These are phyloP conservation scores for Cladosporium sp. DNA, from an alignment of 2,329 filamentous ascomycete genomes.

Conservation along the genomic window DNA sequence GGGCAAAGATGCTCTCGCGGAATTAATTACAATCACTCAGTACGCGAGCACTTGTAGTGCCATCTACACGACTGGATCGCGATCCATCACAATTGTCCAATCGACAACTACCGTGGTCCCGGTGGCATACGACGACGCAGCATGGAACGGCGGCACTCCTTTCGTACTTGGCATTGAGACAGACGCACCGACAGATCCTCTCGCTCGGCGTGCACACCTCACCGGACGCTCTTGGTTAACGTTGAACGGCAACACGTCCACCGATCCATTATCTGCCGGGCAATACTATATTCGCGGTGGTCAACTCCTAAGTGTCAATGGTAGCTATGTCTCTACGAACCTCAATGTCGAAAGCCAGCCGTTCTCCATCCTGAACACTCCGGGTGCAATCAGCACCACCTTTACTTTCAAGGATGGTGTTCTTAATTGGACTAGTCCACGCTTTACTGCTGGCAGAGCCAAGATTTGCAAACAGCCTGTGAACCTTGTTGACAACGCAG, in stretches of 20 bases:
- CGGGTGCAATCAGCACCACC: conserved; percentile 25
- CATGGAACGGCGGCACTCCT: conserved; percentile 27
- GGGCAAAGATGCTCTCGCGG: conserved; percentile 4
- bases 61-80: conserved; percentile 20
- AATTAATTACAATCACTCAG: conserved; percentile 26
- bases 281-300: conserved; percentile 29
- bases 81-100: conserved; percentile 23
- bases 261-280: conserved; percentile 25
- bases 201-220: background rate
- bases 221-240: conserved; percentile 24
- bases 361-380: conserved; percentile 23
- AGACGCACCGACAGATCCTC: conserved; percentile 2
- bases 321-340: conserved; percentile 25
- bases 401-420: conserved; percentile 26
- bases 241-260: conserved; percentile 32
- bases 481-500: conserved; percentile 22
- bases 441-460: conserved; percentile 28
- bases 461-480: conserved; percentile 30
- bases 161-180: conserved; percentile 29
- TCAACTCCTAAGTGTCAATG: conserved; percentile 19
- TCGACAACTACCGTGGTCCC: conserved; percentile 27
- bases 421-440: conserved; percentile 31
- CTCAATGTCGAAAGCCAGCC: conserved; percentile 20
- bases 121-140: conserved; percentile 19
- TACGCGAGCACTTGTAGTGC: conserved; percentile 26